Base-by-base conservation (phyloP, 495 filamentous ascomycete species). In the Tuber microsphaerosporum region DNA sequence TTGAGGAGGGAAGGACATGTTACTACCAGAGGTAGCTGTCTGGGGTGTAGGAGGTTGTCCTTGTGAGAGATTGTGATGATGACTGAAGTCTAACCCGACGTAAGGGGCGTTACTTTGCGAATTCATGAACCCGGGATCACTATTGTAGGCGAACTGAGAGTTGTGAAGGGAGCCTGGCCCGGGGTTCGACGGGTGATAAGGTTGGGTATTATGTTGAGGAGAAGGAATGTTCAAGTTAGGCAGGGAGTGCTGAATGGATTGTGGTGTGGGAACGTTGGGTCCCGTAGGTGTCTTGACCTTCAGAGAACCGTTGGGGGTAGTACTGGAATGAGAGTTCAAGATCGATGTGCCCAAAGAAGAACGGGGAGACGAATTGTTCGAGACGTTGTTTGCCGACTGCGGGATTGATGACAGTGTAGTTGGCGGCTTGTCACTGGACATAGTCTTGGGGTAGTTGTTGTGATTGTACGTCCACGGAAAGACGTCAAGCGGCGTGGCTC, bases 31-130 rank as follows among this genome's bases (percentile, higher is more conserved):
- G 12, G 94, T 92, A 12, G 92, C 92, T 70, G 92, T 91, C 81
- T 94, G 92, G 0, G 92, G 90, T 74, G 91, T 87, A 83, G 94
- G 94, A 51, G 91, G 88, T 83, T 92, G 93, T 70, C 90, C 91
- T 73, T 90, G 88, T 75, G 93, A 94, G 87, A 97, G 89, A 84
- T 97, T 92, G 81, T 97, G 95, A 75, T 89, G 88, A 80, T 90
- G 90, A 69, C 87, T 86, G 81, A 92, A 90, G 85, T 97, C 97
- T 93, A 99, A 97, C 84, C 89, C 91, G 86, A 87, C 85, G 84
- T 93, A 90, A 41, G 83, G 75, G 31, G 84, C 79, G 74, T 84
- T 82, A 44, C 74, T 76, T 65, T 88, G 86, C 16, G 88, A 84
- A 84, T 88, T 88, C 76, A 84, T 86, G 71, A 85, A 82, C 75